Evolutionary conservation across 306 rosid species (phyloP), one percentile per base, ranked within the genome.

Genomic region (Glycine soja): DNA sequence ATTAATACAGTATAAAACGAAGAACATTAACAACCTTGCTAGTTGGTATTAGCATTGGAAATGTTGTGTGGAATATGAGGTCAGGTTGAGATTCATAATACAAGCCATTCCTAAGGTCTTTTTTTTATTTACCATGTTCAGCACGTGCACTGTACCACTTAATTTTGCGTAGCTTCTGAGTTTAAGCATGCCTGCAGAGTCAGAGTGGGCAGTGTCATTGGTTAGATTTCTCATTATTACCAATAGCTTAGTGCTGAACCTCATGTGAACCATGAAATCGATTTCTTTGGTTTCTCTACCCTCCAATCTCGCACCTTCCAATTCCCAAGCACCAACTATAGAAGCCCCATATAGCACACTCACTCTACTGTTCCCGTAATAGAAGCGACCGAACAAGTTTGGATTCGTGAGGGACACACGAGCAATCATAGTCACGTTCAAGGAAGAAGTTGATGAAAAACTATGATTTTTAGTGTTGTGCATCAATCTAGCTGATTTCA

Each of bases 331-430:
- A 7, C 93, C 95, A 16, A 88, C 19, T 13, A 38, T 24, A 3
- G 9, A 14, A 2, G 76, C 85, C 3, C 52, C 84, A 42, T 89
- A 91, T 6, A 81, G 7, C 34, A 89, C 18, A 15, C 67, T 85
- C 72, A 80, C 80, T 0, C 54, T 61, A 24, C 68, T 79, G 5
- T 73, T 15, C 15, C 78, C 86, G 12, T 80, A 88, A 53, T 50
- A 1, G 54, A 84, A 91, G 45, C n/a, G 43, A 0, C 92, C 94
- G 6, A 85, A 91, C 6, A 85, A 89, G 54, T 89, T 92, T 8
- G 82, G 75, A 66, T 91, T 92, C 47, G 63, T 66, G 54, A 91
- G 74, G 2, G 71, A 10, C 32, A 92, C 6, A 6, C 24, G 48
- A 0, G 87, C 81, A 7, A 78, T 19, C 42, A 91, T 58, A 24